Evolutionary conservation across 2,329 filamentous ascomycete genomes (phyloP), one percentile per base, ranked within the genome.

Genomic region (Monilinia vaccinii-corymbosi): DNA sequence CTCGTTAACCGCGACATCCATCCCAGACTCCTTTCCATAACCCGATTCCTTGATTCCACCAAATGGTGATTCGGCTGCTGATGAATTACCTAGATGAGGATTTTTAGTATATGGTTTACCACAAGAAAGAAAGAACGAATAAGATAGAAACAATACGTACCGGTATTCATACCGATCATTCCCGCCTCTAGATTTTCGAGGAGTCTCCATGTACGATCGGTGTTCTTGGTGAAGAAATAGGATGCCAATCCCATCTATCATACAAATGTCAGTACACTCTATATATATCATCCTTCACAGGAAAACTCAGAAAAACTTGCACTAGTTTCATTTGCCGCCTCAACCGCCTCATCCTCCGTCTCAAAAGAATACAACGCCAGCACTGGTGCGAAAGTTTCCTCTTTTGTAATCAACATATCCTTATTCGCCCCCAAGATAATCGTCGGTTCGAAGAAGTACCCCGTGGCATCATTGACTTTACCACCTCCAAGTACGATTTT

Each of bases 361-460:
- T 86, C 81, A 64, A 89, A 88, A 60, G 78, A 77, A 67, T 85
- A 85, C 55, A 89, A 71, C 0, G 84, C 84, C 28, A 80, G 76
- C 38, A 88, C 78, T 0, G 85, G 85, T 0, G 82, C 84, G 66
- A 89, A 88, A 0, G 80, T 82, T 72, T 88, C 85, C 66, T 88
- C 85, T 0, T 75, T 73, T 2, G 75, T 77, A 42, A 81, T 76
- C 34, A 76, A 65, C 83, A 87, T 87, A 2, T 83, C 77, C 11
- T 76, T 73, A 8, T 77, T 83, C 63, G 84, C 81, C 5, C 80
- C 79, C 0, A 78, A 78, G 45, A 89, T 78, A 59, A 88, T 80
- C 0, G 85, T 88, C 1, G 84, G 85, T 69, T 86, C 78, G 72
- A 88, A 87, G 76, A 88, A 90, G 72, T 86, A 89, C 5, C 85